phyloP scores from a whole-genome alignment of 108 stramenopile species.

The Skeletonema menzelii region DNA sequence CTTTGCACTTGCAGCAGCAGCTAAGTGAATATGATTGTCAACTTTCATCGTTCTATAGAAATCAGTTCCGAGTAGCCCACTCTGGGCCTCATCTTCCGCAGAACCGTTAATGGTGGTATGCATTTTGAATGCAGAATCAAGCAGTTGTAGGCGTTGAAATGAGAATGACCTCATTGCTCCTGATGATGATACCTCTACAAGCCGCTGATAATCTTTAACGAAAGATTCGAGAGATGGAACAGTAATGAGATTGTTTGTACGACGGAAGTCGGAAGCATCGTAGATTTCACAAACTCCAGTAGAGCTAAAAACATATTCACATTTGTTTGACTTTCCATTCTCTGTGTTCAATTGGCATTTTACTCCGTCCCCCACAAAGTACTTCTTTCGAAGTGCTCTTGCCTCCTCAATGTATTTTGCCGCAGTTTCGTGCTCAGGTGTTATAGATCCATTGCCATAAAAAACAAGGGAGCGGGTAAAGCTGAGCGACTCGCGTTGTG shows the following conservation, averaged over 20 bases:
- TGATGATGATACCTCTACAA: constrained; percentile 69
- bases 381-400: constrained; percentile 73
- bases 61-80: constrained; percentile 89
- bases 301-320: constrained; percentile 60
- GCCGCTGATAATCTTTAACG: constrained; percentile 68
- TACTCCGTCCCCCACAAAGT: constrained; percentile 53
- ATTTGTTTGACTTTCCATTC: constrained; percentile 5
- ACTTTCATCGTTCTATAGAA: constrained; percentile 99
- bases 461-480: constrained; percentile 89
- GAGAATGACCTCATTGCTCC: constrained; percentile 87
- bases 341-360: constrained; percentile 3
- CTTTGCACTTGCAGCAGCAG: constrained; percentile 97
- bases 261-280: constrained; percentile 39
- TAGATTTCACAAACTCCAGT: constrained; percentile 78
- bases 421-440: constrained; percentile 76
- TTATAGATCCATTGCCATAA: constrained; percentile 84
- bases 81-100: constrained; percentile 78
- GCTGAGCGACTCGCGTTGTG: constrained; percentile 70
- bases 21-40: constrained; percentile 98
- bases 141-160: constrained; percentile 85
- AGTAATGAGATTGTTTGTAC: constrained; percentile 48
- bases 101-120: constrained; percentile 85
- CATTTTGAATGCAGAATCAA: constrained; percentile 83
- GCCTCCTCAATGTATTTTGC: constrained; percentile 69
- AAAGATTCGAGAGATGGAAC: constrained; percentile 76